Evolutionary conservation across 1,139 yeast species (phyloP).

Genomic region (Candida gigantensis): DNA sequence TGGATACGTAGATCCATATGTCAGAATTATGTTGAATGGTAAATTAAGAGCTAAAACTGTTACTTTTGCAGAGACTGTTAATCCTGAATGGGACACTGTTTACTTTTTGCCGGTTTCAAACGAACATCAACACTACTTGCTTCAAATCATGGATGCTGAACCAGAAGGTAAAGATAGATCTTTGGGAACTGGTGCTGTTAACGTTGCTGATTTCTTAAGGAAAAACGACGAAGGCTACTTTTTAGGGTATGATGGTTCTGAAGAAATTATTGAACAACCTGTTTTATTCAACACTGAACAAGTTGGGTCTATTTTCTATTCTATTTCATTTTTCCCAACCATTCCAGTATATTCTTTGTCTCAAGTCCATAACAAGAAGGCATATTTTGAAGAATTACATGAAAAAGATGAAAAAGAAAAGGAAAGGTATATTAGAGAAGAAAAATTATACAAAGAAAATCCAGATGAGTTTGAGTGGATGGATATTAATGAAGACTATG

Average conservation of each 20-base stretch:
- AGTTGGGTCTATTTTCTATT: constrained; percentile 54
- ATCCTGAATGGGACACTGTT: constrained; percentile 61
- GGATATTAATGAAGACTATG: constrained; percentile 50
- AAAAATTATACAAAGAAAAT: constrained; percentile 52
- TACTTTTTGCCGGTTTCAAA: constrained; percentile 63
- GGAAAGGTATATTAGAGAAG: constrained; percentile 38
- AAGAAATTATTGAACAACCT: constrained; percentile 46
- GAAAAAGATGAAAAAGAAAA: constrained; percentile 39
- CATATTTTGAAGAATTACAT: constrained; percentile 29
- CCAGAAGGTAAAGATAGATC: constrained; percentile 61
- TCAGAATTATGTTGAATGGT: constrained; percentile 58
- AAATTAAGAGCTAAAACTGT: constrained; percentile 56
- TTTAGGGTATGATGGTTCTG: constrained; percentile 54
- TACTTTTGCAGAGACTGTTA: constrained; percentile 53
- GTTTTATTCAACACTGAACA: constrained; percentile 45
- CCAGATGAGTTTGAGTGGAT: constrained; percentile 70
- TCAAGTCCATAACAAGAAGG: constrained; percentile 46
- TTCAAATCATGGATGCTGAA: constrained; percentile 69
- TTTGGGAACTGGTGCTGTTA: constrained; percentile 58
- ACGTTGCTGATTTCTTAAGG: constrained; percentile 51
- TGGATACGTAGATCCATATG: constrained; percentile 76
- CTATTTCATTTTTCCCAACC: constrained; percentile 64
- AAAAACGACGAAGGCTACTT: constrained; percentile 47
- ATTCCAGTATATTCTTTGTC: constrained; percentile 60
- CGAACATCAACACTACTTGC: constrained; percentile 56